Evolutionary conservation across 148 eudicot genomes (phyloP).

Genomic region (Rhododendron williamsianum): DNA sequence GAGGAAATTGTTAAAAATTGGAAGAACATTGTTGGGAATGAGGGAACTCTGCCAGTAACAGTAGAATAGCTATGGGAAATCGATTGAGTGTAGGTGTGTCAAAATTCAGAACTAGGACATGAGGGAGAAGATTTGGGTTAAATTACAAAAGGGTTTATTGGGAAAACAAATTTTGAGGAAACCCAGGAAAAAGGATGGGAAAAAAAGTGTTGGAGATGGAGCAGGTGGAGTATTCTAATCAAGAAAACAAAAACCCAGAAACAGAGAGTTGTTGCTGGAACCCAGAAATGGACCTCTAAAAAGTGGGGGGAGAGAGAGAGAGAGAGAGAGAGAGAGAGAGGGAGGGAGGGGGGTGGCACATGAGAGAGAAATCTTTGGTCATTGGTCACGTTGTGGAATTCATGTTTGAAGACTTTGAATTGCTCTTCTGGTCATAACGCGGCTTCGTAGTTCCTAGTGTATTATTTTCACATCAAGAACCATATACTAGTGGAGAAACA

Average conservation of each 20-base stretch:
- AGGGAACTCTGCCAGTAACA: background rate
- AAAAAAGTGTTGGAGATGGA: background rate
- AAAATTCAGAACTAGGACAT: background rate
- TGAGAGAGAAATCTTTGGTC: background rate
- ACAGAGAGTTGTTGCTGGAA: background rate
- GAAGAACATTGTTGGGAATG: background rate
- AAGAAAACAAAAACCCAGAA: constrained; percentile 2
- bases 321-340: background rate
- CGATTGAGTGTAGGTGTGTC: background rate
- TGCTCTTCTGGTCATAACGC: background rate
- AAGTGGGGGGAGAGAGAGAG: background rate
- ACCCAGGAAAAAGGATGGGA: background rate
- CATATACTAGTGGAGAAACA: background rate
- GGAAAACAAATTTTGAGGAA: background rate
- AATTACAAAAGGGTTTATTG: background rate
- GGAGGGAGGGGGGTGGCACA: background rate
- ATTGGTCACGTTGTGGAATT: background rate
- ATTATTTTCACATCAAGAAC: background rate
- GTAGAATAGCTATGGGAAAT: background rate
- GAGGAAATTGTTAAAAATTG: background rate
- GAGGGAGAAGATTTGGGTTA: background rate
- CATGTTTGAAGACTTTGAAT: background rate
- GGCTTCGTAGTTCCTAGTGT: background rate
- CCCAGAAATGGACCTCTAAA: background rate
- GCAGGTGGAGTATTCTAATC: background rate